A percentile compares a stretch with the other conserved stretches of the same genome.
Evolutionary conservation across 257 asterid genomes (phyloP).

Genomic region (Petrea volubilis): DNA sequence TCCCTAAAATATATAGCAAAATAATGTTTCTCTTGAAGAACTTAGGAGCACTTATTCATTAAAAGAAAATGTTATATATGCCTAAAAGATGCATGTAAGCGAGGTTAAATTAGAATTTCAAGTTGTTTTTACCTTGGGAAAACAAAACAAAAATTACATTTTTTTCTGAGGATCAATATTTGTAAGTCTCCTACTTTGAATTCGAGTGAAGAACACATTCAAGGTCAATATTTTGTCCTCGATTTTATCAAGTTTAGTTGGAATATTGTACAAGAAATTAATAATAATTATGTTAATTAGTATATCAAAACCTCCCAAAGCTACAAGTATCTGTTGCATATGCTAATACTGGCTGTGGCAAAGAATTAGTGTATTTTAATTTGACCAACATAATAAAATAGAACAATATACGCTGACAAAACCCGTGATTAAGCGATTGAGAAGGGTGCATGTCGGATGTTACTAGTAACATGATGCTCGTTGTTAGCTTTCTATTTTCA

Average conservation of each 20-base stretch:
- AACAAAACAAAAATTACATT: background rate
- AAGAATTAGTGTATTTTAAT: conserved; percentile 7
- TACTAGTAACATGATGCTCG: no score
- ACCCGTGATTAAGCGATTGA: no score
- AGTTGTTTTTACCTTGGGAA: background rate
- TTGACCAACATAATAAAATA: background rate
- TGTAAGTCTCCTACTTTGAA: background rate
- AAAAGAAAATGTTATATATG: no score
- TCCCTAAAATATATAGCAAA: no score
- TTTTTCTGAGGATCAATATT: background rate
- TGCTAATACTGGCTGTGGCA: conserved; percentile 11
- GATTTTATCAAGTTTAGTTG: conserved; percentile 28
- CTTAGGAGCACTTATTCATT: no score
- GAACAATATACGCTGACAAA: no score
- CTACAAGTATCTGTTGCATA: conserved; percentile 28
- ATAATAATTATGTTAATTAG: background rate
- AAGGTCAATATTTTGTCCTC: conserved; percentile 22
- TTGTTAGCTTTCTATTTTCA: no score
- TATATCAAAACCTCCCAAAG: background rate
- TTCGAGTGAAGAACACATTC: background rate
- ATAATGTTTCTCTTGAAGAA: no score
- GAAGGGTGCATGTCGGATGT: no score
- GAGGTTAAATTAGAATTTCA: no score
- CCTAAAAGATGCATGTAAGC: background rate
- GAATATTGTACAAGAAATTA: conserved; percentile 23